Evolutionary conservation across 345 rosid species (phyloP).

Genomic region (Aegle marmelos): DNA sequence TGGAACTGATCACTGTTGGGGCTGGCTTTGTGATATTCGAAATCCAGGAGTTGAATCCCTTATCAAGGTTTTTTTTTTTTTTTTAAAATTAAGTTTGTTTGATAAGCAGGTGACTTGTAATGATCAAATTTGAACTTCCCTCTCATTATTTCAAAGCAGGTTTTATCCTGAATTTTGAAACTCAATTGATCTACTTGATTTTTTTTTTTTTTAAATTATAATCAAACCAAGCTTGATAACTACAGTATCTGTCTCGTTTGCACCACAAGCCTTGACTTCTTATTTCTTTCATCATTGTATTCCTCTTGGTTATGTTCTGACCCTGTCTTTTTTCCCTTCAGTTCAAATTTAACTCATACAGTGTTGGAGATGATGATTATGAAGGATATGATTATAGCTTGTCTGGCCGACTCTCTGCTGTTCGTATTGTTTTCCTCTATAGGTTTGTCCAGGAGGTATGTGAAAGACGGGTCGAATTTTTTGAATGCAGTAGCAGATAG

Average conservation of each 20-base stretch:
- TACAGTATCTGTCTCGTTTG: not conserved
- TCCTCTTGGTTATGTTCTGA: not conserved
- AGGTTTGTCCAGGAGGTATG: constrained; percentile 97
- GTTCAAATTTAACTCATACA: constrained; percentile 85
- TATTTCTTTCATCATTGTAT: not conserved
- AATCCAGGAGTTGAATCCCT: constrained; percentile 94
- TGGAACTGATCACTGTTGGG: constrained; percentile 69
- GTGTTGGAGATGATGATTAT: constrained; percentile 93
- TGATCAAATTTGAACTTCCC: not conserved
- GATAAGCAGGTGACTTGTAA: constrained; percentile 1
- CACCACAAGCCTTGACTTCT: not conserved
- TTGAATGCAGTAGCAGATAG: not conserved
- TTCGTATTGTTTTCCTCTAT: constrained; percentile 90
- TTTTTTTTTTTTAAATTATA: not conserved
- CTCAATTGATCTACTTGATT: not conserved
- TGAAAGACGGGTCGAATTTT: constrained; percentile 10
- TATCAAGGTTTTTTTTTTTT: constrained; percentile 56
- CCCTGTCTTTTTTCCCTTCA: constrained; percentile 35
- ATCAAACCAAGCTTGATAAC: not conserved
- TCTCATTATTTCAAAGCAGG: not conserved
- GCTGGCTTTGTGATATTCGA: constrained; percentile 98
- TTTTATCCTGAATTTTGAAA: not conserved
- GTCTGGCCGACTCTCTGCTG: constrained; percentile 88
- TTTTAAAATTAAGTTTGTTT: not conserved
- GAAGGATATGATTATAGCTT: constrained; percentile 95